phyloP scores from a whole-genome alignment of 768 basidiomycete genomes.

The Clitopilus passeckerianus region DNA sequence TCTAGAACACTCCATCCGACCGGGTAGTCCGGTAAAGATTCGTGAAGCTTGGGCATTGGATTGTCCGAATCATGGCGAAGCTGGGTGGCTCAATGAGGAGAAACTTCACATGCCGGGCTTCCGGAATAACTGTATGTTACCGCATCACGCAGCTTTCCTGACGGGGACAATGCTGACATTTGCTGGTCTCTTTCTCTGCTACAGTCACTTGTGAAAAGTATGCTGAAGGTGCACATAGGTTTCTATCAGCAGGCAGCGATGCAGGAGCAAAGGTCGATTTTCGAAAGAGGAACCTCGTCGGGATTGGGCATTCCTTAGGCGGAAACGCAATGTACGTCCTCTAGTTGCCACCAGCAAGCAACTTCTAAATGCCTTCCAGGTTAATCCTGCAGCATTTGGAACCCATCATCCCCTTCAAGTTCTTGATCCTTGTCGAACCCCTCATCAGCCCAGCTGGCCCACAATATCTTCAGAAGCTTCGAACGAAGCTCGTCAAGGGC shows the following conservation, averaged over 20 bases:
- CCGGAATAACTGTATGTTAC: conserved; percentile 38
- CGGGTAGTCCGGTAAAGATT: conserved; percentile 25
- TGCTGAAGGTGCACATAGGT: conserved; percentile 52
- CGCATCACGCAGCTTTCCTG: neutral
- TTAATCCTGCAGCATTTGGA: conserved; percentile 46
- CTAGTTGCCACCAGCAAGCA: neutral
- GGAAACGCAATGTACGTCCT: conserved; percentile 55
- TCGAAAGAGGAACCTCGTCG: conserved; percentile 44
- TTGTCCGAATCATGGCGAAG: conserved; percentile 69
- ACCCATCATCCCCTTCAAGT: conserved; percentile 40
- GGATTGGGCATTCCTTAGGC: conserved; percentile 67
- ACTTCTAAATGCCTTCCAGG: conserved; percentile 22
- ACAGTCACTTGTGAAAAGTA: conserved; percentile 64
- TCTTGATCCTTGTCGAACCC: conserved; percentile 60
- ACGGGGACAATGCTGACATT: neutral
- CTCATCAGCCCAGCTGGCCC: conserved; percentile 50
- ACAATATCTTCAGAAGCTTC: conserved; percentile 34
- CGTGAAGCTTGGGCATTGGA: conserved; percentile 66
- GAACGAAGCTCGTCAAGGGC: conserved; percentile 33
- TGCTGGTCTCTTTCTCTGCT: neutral
- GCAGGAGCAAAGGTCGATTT: conserved; percentile 43
- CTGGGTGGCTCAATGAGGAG: conserved; percentile 48
- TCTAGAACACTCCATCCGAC: conserved; percentile 25
- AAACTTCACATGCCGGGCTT: conserved; percentile 38
- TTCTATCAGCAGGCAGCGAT: conserved; percentile 38